Conservation (phyloP, 345 rosid genomes). For the Lenwebbia sp. region DNA sequence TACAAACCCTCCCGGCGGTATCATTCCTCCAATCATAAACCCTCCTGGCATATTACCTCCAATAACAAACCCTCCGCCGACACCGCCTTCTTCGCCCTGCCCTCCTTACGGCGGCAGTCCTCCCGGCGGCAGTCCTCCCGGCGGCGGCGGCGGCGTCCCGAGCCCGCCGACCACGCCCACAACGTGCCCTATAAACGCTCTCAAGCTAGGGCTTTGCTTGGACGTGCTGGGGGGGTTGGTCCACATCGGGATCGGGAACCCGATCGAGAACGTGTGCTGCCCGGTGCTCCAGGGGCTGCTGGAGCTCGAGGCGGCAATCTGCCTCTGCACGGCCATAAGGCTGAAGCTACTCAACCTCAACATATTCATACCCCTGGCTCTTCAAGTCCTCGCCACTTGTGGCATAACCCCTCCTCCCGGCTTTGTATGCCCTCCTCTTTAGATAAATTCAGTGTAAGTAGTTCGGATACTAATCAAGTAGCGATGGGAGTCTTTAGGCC, state of each 20-base stretch:
- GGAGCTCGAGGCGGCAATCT: constrained; percentile 39
- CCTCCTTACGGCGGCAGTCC: constrained; percentile 6
- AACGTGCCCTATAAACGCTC: constrained; percentile 30
- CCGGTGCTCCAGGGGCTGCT: constrained; percentile 30
- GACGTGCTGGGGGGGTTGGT: constrained; percentile 30
- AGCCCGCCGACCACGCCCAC: constrained; percentile 2
- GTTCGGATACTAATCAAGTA: not conserved
- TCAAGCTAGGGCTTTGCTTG: constrained; percentile 34
- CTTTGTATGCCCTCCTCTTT: constrained; percentile 24
- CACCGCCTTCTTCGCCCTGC: constrained; percentile 1
- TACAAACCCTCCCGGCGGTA: not conserved
- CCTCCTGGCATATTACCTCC: constrained; percentile 1
- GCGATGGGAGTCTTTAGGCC: not conserved
- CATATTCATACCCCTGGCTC: constrained; percentile 32
- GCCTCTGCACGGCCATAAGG: constrained; percentile 27
- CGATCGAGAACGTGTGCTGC: constrained; percentile 27
- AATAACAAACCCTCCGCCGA: not conserved
- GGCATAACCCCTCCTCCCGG: constrained; percentile 34
- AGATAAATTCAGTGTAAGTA: not conserved
- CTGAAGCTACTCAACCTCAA: constrained; percentile 33
- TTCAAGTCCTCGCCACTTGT: constrained; percentile 27
- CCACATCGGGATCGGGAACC: constrained; percentile 29
- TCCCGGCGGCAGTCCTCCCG: constrained; percentile 1
- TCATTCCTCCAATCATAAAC: not conserved
- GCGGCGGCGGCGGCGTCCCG: not conserved